Percentiles rank a stretch among this genome's conserved stretches.
These are phyloP conservation scores for Corynascus novoguineensis DNA, from an alignment of 495 filamentous ascomycete species.

Conservation along the genomic window DNA sequence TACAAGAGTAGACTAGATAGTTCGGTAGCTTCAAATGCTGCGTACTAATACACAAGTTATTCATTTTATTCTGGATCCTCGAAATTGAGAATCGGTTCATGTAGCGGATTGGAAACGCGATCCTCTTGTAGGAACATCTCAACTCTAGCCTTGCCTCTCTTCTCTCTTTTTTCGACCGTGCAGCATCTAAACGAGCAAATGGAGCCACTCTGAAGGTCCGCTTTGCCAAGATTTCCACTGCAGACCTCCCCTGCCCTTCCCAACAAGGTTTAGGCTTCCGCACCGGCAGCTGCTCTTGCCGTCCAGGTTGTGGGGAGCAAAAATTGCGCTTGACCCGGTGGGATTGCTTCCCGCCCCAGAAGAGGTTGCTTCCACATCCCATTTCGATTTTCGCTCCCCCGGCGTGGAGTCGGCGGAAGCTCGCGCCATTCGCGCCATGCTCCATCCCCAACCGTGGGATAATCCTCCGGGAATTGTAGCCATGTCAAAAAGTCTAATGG, in stretches of 20 bases:
- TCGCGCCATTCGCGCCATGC: conserved; percentile 11
- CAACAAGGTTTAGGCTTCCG: not conserved
- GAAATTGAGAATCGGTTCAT: too few species aligned
- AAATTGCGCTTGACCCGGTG: conserved; percentile 7
- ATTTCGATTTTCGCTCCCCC: conserved; percentile 2
- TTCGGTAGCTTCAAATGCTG: too few species aligned
- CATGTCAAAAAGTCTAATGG: not conserved
- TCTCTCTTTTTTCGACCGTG: too few species aligned
- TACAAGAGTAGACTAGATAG: too few species aligned
- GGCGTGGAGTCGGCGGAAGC: conserved; percentile 10
- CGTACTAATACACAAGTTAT: too few species aligned
- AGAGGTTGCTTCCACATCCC: not conserved
- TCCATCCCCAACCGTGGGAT: not conserved
- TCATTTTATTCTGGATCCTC: too few species aligned
- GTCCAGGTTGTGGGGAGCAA: conserved; percentile 8
- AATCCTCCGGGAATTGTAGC: not conserved
- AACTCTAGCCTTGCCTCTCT: too few species aligned
- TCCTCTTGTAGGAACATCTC: too few species aligned
- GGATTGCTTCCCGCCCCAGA: not conserved
- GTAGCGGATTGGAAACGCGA: too few species aligned
- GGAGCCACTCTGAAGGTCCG: too few species aligned
- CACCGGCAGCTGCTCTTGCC: conserved; percentile 3
- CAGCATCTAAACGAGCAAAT: too few species aligned
- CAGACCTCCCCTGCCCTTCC: not conserved
- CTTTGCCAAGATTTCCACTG: not conserved